Conservation (phyloP, 306 rosid genomes). For the Lathyrus sativus region DNA sequence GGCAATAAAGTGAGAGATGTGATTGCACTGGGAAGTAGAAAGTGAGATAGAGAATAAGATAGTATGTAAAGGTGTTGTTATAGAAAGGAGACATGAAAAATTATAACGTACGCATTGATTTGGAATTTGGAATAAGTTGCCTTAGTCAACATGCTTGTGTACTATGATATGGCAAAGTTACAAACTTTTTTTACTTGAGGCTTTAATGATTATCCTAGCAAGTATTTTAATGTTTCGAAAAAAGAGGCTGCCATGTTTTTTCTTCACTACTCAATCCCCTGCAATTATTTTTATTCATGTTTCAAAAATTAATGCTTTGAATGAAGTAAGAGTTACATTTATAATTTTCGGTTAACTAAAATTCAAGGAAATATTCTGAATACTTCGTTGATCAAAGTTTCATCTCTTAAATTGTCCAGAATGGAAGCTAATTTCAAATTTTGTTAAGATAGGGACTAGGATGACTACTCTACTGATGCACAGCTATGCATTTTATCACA, state of each 20-base stretch:
- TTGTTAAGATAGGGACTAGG: neutral
- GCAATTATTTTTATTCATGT: slow-evolving; percentile 1
- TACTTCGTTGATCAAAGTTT: neutral
- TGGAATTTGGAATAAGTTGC: neutral
- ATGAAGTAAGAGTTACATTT: slow-evolving; percentile 7
- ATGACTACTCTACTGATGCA: slow-evolving; percentile 12
- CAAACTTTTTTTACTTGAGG: neutral
- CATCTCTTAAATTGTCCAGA: neutral
- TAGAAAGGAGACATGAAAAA: neutral
- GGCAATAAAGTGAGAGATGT: neutral
- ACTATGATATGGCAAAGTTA: neutral
- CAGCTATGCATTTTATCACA: slow-evolving; percentile 20
- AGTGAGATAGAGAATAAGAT: neutral
- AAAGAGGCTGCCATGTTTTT: neutral
- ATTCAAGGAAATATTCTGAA: neutral
- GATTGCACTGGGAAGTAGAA: neutral
- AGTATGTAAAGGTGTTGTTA: neutral
- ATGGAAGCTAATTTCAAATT: slow-evolving; percentile 6
- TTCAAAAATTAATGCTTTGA: slow-evolving; percentile 9
- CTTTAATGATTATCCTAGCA: slow-evolving; percentile 8
- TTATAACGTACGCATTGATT: neutral
- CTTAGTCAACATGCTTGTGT: neutral
- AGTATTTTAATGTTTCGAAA: slow-evolving; percentile 15
- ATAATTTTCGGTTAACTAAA: slow-evolving; percentile 10
- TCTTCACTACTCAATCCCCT: neutral